Evolutionary conservation across 352 stramenopile genomes (phyloP).

Genomic region (Phytophthora fragariae): DNA sequence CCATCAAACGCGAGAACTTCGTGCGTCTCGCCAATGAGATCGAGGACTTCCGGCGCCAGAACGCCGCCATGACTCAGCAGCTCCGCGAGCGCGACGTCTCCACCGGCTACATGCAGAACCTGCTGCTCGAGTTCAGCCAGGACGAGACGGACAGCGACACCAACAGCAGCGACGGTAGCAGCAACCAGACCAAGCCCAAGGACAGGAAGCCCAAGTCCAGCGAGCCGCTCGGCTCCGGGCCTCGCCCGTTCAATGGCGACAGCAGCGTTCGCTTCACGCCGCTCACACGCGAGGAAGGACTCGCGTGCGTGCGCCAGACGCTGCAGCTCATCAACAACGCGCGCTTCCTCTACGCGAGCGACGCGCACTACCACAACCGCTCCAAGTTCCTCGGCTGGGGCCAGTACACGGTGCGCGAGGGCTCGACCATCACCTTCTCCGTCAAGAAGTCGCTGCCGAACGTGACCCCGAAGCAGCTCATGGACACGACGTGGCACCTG

Average conservation of each 20-base stretch:
- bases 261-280: slow-evolving; percentile 44
- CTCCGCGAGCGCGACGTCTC: slow-evolving; percentile 59
- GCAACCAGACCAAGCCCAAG: neutral
- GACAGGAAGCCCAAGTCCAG: neutral
- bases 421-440: slow-evolving; percentile 57
- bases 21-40: slow-evolving; percentile 53
- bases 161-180: slow-evolving; percentile 21
- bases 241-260: slow-evolving; percentile 27
- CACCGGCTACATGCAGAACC: slow-evolving; percentile 60
- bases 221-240: slow-evolving; percentile 21
- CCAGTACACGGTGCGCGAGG: slow-evolving; percentile 48
- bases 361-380: slow-evolving; percentile 36
- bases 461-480: slow-evolving; percentile 33
- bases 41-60: slow-evolving; percentile 53
- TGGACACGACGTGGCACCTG: slow-evolving; percentile 49
- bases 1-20: slow-evolving; percentile 45
- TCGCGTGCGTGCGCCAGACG: slow-evolving; percentile 35
- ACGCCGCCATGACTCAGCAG: slow-evolving; percentile 48
- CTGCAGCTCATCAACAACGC: slow-evolving; percentile 46
- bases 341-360: slow-evolving; percentile 40
- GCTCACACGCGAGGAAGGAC: slow-evolving; percentile 45
- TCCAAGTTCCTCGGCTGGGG: slow-evolving; percentile 62
- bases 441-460: slow-evolving; percentile 53
- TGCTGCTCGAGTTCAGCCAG: slow-evolving; percentile 54
- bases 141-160: slow-evolving; percentile 35